phyloP scores from a whole-genome alignment of 2,329 filamentous ascomycete species.

The Alternaria arborescens region DNA sequence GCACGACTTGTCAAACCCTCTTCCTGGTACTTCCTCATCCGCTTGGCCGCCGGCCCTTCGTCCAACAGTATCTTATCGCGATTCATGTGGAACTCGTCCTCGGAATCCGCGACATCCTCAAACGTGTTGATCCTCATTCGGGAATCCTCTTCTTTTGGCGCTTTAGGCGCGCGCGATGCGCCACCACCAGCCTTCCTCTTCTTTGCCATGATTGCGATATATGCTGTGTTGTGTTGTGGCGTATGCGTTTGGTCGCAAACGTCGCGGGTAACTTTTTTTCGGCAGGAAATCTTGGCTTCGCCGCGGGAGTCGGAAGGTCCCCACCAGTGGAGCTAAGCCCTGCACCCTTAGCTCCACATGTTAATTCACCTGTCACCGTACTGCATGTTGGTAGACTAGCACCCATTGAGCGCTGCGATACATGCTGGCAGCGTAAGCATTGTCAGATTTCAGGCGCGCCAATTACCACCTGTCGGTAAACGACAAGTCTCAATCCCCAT shows the following conservation, averaged over 20 bases:
- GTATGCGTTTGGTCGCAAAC: conserved; percentile 5
- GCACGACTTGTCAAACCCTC: conserved; percentile 59
- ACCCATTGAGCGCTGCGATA: not conserved
- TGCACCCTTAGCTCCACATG: conserved; percentile 1
- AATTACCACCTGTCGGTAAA: not conserved
- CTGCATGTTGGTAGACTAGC: not conserved
- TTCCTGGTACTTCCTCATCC: conserved; percentile 73
- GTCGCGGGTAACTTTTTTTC: conserved; percentile 34
- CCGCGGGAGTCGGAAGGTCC: conserved; percentile 23
- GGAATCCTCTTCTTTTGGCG: conserved; percentile 53
- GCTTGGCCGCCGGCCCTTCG: conserved; percentile 80
- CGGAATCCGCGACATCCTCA: conserved; percentile 89
- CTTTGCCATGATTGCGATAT: conserved; percentile 57
- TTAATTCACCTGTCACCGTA: not conserved
- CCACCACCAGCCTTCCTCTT: conserved; percentile 73
- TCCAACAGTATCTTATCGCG: conserved; percentile 87
- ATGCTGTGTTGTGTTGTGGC: conserved; percentile 8
- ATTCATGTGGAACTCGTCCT: conserved; percentile 91
- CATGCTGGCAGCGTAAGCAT: conserved; percentile 1
- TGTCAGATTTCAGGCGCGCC: not conserved
- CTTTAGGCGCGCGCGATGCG: conserved; percentile 47
- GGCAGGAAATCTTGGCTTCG: conserved; percentile 40
- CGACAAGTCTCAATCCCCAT: conserved; percentile 26
- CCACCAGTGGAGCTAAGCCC: conserved; percentile 2
- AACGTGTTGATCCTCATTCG: conserved; percentile 69